These are phyloP conservation scores for Nannizziopsis arthrosporioides DNA, from an alignment of 2,329 filamentous ascomycete species.

Conservation along the genomic window DNA sequence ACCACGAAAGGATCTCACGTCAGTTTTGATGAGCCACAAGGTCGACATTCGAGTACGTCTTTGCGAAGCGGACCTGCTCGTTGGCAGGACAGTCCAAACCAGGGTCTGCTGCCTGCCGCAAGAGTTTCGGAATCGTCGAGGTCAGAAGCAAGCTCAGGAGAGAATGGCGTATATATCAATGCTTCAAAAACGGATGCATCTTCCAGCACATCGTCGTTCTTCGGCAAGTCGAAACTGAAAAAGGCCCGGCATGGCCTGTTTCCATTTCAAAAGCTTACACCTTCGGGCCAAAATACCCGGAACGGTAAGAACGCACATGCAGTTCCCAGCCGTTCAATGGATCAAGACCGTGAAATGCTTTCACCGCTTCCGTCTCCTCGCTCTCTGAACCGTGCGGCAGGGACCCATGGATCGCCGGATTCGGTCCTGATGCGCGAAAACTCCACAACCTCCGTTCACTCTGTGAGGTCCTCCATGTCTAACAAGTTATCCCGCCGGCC, in stretches of 20 bases:
- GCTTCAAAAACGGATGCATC: conserved; percentile 53
- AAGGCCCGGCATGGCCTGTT: conserved; percentile 70
- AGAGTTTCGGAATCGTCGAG: conserved; percentile 76
- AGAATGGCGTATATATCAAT: conserved; percentile 49
- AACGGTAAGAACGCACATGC: conserved; percentile 16
- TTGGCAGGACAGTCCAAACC: conserved; percentile 50
- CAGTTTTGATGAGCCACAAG: conserved; percentile 49
- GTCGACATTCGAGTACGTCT: conserved; percentile 39
- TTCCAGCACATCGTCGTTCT: conserved; percentile 60
- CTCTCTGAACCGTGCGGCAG: conserved; percentile 39
- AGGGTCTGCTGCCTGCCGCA: conserved; percentile 52
- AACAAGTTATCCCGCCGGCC: conserved; percentile 47
- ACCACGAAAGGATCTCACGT: conserved; percentile 35
- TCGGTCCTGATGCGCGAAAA: conserved; percentile 46
- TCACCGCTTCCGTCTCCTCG: conserved; percentile 40
- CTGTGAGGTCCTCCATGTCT: conserved; percentile 46
- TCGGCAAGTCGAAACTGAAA: conserved; percentile 65
- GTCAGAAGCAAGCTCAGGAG: conserved; percentile 71
- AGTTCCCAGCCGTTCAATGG: conserved; percentile 16
- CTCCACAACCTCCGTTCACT: conserved; percentile 55
- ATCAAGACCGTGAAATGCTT: conserved; percentile 24
- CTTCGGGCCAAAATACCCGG: conserved; percentile 29
- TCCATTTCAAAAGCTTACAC: conserved; percentile 62
- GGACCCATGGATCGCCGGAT: conserved; percentile 34
- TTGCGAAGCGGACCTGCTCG: conserved; percentile 39